Percentiles rank a stretch among this genome's conserved stretches.
Evolutionary conservation across 73 alveolate species (phyloP).

Genomic region (Paramecium primaurelia): DNA sequence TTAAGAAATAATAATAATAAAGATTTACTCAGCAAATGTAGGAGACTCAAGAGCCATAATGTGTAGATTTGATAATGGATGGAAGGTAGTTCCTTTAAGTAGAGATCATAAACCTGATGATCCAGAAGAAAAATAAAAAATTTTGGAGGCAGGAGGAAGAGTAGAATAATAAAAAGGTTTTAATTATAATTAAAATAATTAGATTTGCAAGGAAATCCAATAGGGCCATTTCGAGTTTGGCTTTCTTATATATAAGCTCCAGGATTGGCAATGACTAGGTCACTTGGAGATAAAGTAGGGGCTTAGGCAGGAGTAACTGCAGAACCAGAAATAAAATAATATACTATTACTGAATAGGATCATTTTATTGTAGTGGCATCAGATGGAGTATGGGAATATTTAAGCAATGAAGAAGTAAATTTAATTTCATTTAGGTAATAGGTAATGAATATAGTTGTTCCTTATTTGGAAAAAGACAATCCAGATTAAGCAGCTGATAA

Average conservation of each 20-base stretch:
- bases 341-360: neutral
- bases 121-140: slow-evolving; percentile 76
- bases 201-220: slow-evolving; percentile 72
- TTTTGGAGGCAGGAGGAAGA: slow-evolving; percentile 74
- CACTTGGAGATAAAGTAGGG: slow-evolving; percentile 93
- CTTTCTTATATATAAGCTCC: slow-evolving; percentile 88
- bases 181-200: neutral
- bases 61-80: slow-evolving; percentile 80
- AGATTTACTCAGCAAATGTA: slow-evolving; percentile 65
- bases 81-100: slow-evolving; percentile 74
- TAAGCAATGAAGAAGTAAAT: slow-evolving; percentile 73
- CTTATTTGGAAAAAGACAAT: slow-evolving; percentile 26
- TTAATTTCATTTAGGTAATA: neutral
- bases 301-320: slow-evolving; percentile 87
- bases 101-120: slow-evolving; percentile 90
- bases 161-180: slow-evolving; percentile 71
- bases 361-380: slow-evolving; percentile 57
- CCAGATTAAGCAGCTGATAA: slow-evolving; percentile 27
- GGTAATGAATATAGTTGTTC: slow-evolving; percentile 32
- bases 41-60: slow-evolving; percentile 73
- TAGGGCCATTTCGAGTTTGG: slow-evolving; percentile 97
- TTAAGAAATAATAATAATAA: neutral
- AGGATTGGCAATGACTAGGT: slow-evolving; percentile 97
- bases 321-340: slow-evolving; percentile 50
- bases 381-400: slow-evolving; percentile 93